Evolutionary conservation across 768 basidiomycete species (phyloP).

Genomic region (Naganishia friedmannii): DNA sequence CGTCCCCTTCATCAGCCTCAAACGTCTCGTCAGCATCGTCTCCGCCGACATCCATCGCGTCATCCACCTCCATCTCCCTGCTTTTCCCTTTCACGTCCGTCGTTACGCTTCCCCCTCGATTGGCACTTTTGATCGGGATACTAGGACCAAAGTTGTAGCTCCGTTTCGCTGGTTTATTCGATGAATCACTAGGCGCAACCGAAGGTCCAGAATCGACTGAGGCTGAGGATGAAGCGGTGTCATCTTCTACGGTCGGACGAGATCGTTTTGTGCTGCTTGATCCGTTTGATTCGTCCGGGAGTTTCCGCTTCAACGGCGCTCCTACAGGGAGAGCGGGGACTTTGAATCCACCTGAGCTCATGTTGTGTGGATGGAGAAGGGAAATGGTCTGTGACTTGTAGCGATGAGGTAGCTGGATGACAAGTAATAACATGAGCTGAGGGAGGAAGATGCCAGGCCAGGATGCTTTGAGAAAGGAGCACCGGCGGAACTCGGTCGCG

Average conservation of each 20-base stretch:
- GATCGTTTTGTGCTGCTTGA: conserved; percentile 16
- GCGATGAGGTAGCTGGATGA: neutral
- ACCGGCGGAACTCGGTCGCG: neutral
- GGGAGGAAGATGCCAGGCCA: neutral
- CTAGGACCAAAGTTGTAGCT: conserved; percentile 17
- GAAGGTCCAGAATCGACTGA: too few relatives aligned
- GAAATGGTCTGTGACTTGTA: neutral
- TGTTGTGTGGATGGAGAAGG: neutral
- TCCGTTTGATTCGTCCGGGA: conserved; percentile 11
- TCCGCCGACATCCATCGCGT: conserved; percentile 55
- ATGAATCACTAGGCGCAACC: neutral
- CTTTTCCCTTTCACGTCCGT: conserved; percentile 39
- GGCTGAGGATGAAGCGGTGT: neutral
- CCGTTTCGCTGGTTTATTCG: neutral
- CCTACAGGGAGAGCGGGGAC: neutral
- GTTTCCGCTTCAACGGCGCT: conserved; percentile 4
- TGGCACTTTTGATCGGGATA: conserved; percentile 16
- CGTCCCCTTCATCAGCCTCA: conserved; percentile 54
- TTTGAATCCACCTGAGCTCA: conserved; percentile 22
- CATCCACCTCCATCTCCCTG: conserved; percentile 55
- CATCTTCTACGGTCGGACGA: conserved; percentile 20
- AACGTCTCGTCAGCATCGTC: conserved; percentile 39
- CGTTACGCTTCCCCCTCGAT: neutral
- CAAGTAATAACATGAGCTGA: neutral
- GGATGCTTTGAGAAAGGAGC: neutral